Evolutionary conservation across 495 filamentous ascomycete genomes (phyloP).

Genomic region (Evansstolkia leycettana): DNA sequence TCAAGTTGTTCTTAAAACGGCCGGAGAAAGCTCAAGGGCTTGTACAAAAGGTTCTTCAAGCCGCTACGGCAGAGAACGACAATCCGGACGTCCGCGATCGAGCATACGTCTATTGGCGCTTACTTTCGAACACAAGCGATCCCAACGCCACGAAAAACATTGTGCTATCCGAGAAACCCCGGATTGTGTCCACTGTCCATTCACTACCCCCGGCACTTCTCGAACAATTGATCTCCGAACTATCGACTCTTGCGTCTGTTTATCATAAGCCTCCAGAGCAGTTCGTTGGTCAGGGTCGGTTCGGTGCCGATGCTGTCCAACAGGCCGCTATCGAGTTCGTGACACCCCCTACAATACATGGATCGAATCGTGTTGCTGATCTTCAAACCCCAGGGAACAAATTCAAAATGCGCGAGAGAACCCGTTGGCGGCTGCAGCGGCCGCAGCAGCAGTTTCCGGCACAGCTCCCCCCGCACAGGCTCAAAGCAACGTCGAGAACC

Average conservation of each 20-base stretch:
- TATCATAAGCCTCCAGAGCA: slow-evolving; percentile 97
- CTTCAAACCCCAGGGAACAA: slow-evolving; percentile 47
- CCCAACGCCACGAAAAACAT: slow-evolving; percentile 78
- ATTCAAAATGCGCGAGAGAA: slow-evolving; percentile 85
- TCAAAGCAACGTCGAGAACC: slow-evolving; percentile 81
- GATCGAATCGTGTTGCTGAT: slow-evolving; percentile 2
- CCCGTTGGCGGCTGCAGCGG: slow-evolving; percentile 76
- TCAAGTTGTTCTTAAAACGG: slow-evolving; percentile 95
- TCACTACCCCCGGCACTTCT: slow-evolving; percentile 73
- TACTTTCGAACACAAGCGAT: slow-evolving; percentile 75
- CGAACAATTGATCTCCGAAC: slow-evolving; percentile 73
- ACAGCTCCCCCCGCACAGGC: slow-evolving; percentile 32
- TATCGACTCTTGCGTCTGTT: slow-evolving; percentile 96
- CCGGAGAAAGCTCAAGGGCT: slow-evolving; percentile 85
- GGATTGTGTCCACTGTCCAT: slow-evolving; percentile 86
- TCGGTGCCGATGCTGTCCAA: slow-evolving; percentile 89
- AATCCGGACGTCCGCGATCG: slow-evolving; percentile 95
- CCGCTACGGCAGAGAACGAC: slow-evolving; percentile 86
- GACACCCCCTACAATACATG: neutral
- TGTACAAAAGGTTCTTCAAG: slow-evolving; percentile 86
- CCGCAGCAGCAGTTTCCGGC: slow-evolving; percentile 53
- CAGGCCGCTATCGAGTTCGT: slow-evolving; percentile 79
- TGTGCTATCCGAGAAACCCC: slow-evolving; percentile 85
- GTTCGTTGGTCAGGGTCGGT: slow-evolving; percentile 90
- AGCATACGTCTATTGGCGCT: slow-evolving; percentile 96